Conservation (phyloP, 2,329 filamentous ascomycete species). For the Pestalotiopsis sp. region DNA sequence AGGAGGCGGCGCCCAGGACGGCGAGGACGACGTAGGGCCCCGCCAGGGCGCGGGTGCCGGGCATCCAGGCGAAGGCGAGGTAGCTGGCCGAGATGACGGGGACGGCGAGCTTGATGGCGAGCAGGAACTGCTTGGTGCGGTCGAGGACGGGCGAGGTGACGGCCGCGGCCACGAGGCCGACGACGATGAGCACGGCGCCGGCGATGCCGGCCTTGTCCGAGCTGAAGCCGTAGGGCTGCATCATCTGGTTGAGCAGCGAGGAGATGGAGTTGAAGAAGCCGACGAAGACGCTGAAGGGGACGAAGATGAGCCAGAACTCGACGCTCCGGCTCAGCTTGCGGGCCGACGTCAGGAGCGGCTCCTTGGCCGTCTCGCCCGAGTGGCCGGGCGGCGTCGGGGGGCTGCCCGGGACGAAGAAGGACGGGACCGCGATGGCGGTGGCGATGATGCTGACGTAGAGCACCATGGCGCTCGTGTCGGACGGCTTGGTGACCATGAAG, state of each 20-base stretch:
- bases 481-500: conserved; percentile 65
- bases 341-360: conserved; percentile 51
- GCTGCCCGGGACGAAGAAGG: conserved; percentile 75
- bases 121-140: conserved; percentile 77
- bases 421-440: conserved; percentile 66
- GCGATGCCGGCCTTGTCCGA: conserved; percentile 87
- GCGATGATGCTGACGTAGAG: conserved; percentile 61
- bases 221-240: conserved; percentile 81
- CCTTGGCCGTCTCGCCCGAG: conserved; percentile 62
- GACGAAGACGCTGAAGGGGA: conserved; percentile 84
- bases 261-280: conserved; percentile 94
- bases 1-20: conserved; percentile 77
- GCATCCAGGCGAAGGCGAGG: conserved; percentile 81
- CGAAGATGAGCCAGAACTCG: conserved; percentile 78
- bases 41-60: conserved; percentile 52
- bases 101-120: conserved; percentile 71
- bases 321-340: conserved; percentile 57
- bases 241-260: conserved; percentile 85
- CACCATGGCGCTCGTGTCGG: conserved; percentile 77
- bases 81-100: conserved; percentile 76
- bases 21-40: conserved; percentile 77
- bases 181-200: conserved; percentile 85
- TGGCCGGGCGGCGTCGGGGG: conserved; percentile 79
- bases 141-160: conserved; percentile 82
- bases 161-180: conserved; percentile 78